Evolutionary conservation across 2,329 filamentous ascomycete species (phyloP).

Genomic region (Alternaria consortialis): DNA sequence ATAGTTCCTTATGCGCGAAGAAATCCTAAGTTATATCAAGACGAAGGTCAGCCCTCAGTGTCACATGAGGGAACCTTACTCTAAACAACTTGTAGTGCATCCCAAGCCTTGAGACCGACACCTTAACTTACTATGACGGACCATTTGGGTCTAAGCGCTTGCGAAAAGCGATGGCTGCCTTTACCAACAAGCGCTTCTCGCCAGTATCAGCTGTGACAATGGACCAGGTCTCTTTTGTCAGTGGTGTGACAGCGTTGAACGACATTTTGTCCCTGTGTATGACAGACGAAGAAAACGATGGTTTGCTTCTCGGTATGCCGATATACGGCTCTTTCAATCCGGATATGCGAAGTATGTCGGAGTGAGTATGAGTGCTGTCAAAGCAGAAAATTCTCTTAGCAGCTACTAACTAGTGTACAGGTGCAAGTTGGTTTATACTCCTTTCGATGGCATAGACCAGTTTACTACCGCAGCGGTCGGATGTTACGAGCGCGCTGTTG

Average conservation of each 20-base stretch:
- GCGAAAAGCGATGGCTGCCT: conserved; percentile 9
- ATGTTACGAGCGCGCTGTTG: conserved; percentile 52
- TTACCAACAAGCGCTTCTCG: conserved; percentile 12
- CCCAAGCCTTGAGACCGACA: background rate
- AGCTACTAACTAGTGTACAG: background rate
- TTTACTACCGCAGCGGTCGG: conserved; percentile 26
- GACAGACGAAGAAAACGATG: conserved; percentile 12
- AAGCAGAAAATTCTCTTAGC: background rate
- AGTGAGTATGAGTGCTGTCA: background rate
- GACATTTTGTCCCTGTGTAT: conserved; percentile 13
- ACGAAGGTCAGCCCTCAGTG: conserved; percentile 8
- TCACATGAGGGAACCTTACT: background rate
- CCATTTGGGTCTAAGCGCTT: conserved; percentile 11
- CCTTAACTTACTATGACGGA: conserved; percentile 16
- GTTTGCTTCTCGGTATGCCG: conserved; percentile 15
- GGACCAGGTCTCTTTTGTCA: conserved; percentile 9
- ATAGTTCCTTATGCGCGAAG: conserved; percentile 13
- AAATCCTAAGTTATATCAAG: conserved; percentile 3
- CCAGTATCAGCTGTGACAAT: conserved; percentile 4
- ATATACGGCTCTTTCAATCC: conserved; percentile 14
- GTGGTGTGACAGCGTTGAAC: conserved; percentile 12
- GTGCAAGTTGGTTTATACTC: conserved; percentile 12
- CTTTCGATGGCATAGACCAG: conserved; percentile 5
- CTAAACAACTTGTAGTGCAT: conserved; percentile 2
- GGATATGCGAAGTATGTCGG: conserved; percentile 16